Base-by-base conservation (phyloP, 192 early-diverging fungal genomes). In the Entomortierella beljakovae region DNA sequence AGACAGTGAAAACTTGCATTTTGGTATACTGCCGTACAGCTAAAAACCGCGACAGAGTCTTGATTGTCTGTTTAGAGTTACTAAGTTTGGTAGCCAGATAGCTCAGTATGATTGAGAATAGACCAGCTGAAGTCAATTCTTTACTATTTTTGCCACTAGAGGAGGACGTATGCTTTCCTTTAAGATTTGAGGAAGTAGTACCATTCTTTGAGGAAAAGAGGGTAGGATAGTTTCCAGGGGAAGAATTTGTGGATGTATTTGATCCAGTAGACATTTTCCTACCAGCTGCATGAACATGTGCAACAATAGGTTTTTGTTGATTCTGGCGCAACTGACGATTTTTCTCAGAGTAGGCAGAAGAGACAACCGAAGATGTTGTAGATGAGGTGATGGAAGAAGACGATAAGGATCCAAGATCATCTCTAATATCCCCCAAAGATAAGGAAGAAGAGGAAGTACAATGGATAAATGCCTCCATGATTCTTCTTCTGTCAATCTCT, bases 1-100 rank as follows among this genome's bases (percentile, higher is more conserved):
- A 80, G 56, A 80, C 82, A 0, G 80, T 71, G 37, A 84, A 63
- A 55, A 84, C 64, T 55, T 84, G 82, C 68, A 80, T 83, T 40
- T 74, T 83, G 40, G 82, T 80, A 40, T 79, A 77, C 31, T 83
- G 69, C 20, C 76, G 71, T 34, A 75, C 52, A 1, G 71, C 70
- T 58, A 72, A 40, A 58, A 72, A 74, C 25, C 61, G 61, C 15
- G 70, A 58, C 0, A 81, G 40, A 2, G 64, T 81, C 28, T 56
- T 53, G n/a, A 72, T 22, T 5, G 65, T 68, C 23, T 81, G 68
- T 25, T 54, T 68, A 22, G 71, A 54, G 42, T 68, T 58, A 61
- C 70, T 68, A 11, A 59, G 25, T n/a, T 55, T 81, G 9, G 63
- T 58, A 11, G 60, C 32, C 64, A 74, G 6, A 25, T 74, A 74